Evolutionary conservation across 2,329 filamentous ascomycete genomes (phyloP).

Genomic region (Huntiella abstrusa): DNA sequence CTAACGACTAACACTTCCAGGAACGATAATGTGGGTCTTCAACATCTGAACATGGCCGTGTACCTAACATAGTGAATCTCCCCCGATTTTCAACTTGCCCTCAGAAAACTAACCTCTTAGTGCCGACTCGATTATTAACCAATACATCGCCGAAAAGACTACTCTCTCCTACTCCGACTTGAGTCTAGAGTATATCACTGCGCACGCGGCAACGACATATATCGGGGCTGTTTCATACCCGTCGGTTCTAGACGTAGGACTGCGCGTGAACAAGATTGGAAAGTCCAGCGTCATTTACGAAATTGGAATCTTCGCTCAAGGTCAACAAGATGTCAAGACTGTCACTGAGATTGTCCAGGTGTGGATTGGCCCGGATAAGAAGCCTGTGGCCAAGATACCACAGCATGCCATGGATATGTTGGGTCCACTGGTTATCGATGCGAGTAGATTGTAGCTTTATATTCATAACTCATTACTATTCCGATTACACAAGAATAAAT

Average conservation of each 20-base stretch:
- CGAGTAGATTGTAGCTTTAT: too few relatives aligned
- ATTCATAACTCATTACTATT: too few relatives aligned
- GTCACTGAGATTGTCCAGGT: slow-evolving; percentile 79
- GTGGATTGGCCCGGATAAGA: slow-evolving; percentile 58
- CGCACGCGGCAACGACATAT: slow-evolving; percentile 71
- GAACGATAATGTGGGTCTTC: slow-evolving; percentile 90
- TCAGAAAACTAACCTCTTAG: not conserved
- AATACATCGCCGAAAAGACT: not conserved
- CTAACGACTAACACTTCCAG: slow-evolving; percentile 23
- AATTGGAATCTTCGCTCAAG: slow-evolving; percentile 65
- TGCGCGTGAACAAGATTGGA: slow-evolving; percentile 70
- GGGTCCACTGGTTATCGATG: too few relatives aligned
- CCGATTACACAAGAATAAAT: too few relatives aligned
- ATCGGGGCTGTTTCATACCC: slow-evolving; percentile 70
- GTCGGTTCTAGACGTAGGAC: slow-evolving; percentile 57
- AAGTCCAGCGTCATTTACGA: slow-evolving; percentile 82
- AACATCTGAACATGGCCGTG: slow-evolving; percentile 79
- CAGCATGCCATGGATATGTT: too few relatives aligned
- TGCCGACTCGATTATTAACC: not conserved
- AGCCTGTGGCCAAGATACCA: slow-evolving; percentile 25
- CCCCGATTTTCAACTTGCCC: not conserved
- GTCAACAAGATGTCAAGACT: slow-evolving; percentile 54
- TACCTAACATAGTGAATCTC: slow-evolving; percentile 54
- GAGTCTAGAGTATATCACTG: slow-evolving; percentile 75
- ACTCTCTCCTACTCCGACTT: slow-evolving; percentile 3